Evolutionary conservation across 495 filamentous ascomycete genomes (phyloP).

Genomic region (Aspergillus baeticus): DNA sequence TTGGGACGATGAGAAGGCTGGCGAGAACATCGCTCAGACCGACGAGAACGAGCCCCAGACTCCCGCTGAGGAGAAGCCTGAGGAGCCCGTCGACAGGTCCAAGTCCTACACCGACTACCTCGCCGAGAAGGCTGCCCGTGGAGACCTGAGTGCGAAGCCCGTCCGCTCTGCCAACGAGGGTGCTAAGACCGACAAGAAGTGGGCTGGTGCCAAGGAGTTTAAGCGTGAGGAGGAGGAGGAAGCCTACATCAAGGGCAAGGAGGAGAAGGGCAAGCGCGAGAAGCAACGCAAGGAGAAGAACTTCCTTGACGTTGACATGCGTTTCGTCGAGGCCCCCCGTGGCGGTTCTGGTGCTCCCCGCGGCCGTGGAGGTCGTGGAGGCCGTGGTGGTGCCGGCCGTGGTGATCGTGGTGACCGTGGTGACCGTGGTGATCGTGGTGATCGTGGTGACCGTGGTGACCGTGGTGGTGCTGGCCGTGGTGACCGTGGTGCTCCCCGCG

Average conservation of each 20-base stretch:
- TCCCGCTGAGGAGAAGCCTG: conserved; percentile 39
- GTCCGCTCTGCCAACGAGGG: conserved; percentile 91
- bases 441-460: conserved; percentile 37
- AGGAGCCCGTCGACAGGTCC: conserved; percentile 81
- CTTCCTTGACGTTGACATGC: conserved; percentile 80
- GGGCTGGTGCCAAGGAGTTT: conserved; percentile 79
- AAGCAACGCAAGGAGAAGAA: conserved; percentile 93
- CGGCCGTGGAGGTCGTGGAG: conserved; percentile 53
- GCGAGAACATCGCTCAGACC: conserved; percentile 77
- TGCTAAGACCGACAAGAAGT: conserved; percentile 81
- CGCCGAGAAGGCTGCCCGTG: conserved; percentile 79
- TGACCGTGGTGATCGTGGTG: conserved; percentile 37
- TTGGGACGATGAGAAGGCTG: conserved; percentile 84
- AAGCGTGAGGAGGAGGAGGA: conserved; percentile 68
- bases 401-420: conserved; percentile 31
- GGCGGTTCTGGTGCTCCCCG: conserved; percentile 50
- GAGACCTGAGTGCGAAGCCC: conserved; percentile 67
- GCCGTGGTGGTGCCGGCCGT: conserved; percentile 46
- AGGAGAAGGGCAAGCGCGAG: conserved; percentile 80
- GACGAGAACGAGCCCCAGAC: conserved; percentile 67
- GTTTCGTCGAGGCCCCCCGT: conserved; percentile 62
- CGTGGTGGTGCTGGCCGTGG: conserved; percentile 46
- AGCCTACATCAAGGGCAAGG: conserved; percentile 70
- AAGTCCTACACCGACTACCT: conserved; percentile 87
- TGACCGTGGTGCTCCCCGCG: conserved; percentile 51